Evolutionary conservation across 2,329 filamentous ascomycete genomes (phyloP), one percentile per base, ranked within the genome.

Genomic region (Xylaria sp.): DNA sequence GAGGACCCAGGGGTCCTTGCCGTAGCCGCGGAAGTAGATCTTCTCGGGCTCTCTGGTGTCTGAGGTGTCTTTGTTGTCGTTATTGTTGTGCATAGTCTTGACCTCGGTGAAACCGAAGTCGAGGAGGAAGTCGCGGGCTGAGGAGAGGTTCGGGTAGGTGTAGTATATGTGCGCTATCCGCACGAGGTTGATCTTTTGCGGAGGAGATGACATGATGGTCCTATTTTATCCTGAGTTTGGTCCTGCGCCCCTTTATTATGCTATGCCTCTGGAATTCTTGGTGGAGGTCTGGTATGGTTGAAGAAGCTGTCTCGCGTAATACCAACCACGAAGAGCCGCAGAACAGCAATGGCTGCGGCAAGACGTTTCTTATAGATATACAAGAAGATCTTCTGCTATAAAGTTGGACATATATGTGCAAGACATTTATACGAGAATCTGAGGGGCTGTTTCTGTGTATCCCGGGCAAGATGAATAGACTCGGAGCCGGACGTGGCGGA

Each of bases 1-100:
- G 46, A 88, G 79, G 2, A 87, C 77, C 71, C 86, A 88, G 12
- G 85, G 85, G 67, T 89, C 86, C 6, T 75, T 76, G 14, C 87
- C 86, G 69, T 88, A 89, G 17, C 87, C 87, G 42, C 84, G 82
- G 73, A 83, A 88, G 77, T 84, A 89, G 33, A 84, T 82, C 59
- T 76, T 79, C 47, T 80, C 75, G 28, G 76, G 78, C 2, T 63
- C 35, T 9, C 21, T 23, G 17, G 23, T 15, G 3, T 14, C 25
- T n/a, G n/a, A n/a, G n/a, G n/a, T n/a, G n/a, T n/a, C n/a, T n/a
- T n/a, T n/a, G n/a, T n/a, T n/a, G n/a, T n/a, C n/a, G n/a, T n/a
- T n/a, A n/a, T n/a, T n/a, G 40, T 33, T n/a, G 6, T 1, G 60
- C 12, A 72, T 67, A 55, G 71, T 72, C 62, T 76, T 75, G 9